phyloP scores from a whole-genome alignment of 306 rosid species.

The Quercus engelmannii region DNA sequence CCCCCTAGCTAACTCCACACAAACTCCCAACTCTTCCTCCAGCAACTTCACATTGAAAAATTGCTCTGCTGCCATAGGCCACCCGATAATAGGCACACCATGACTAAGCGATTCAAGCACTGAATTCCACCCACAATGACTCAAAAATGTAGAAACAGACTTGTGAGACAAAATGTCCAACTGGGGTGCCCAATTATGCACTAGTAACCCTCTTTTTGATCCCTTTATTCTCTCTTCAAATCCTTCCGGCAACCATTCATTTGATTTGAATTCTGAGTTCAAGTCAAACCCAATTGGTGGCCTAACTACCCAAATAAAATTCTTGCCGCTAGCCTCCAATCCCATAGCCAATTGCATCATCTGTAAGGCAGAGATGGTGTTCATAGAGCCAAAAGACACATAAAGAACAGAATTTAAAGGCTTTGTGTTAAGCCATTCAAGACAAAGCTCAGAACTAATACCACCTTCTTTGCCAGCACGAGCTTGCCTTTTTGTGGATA shows the following conservation, averaged over 20 bases:
- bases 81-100: constrained; percentile 70
- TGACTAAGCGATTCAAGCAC: constrained; percentile 51
- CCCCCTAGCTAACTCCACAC: constrained; percentile 73
- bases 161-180: constrained; percentile 52
- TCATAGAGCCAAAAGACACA: constrained; percentile 67
- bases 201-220: constrained; percentile 38
- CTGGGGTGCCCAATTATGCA: constrained; percentile 68
- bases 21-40: constrained; percentile 57
- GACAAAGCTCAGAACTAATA: constrained; percentile 10
- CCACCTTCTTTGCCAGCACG: constrained; percentile 42
- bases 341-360: constrained; percentile 60
- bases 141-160: constrained; percentile 43
- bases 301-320: constrained; percentile 68
- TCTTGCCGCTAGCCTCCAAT: constrained; percentile 34
- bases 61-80: constrained; percentile 82
- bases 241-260: constrained; percentile 68
- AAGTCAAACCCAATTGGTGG: constrained; percentile 63
- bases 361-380: constrained; percentile 47
- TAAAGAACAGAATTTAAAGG: constrained; percentile 53
- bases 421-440: constrained; percentile 47
- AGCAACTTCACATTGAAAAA: constrained; percentile 46
- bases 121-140: constrained; percentile 85
- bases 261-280: constrained; percentile 43
- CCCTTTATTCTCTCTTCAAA: constrained; percentile 24
- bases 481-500: constrained; percentile 26